These are phyloP conservation scores for Ramularia collo-cygni DNA, from an alignment of 2,329 filamentous ascomycete species.

Conservation along the genomic window DNA sequence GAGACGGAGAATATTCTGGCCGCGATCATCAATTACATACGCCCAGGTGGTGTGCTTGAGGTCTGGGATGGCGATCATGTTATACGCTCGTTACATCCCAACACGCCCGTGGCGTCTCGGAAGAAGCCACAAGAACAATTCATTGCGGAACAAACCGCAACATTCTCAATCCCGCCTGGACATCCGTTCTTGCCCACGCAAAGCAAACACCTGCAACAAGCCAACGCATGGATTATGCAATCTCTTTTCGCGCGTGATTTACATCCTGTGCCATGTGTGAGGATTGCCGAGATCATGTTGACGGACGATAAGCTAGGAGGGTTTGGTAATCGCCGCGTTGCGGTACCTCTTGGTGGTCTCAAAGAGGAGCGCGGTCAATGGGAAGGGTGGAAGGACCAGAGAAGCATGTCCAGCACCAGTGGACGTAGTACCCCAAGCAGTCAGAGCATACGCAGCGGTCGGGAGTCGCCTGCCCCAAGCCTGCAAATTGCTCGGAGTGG, in stretches of 20 bases:
- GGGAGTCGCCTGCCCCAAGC: neutral
- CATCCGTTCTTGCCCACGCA: conserved; percentile 74
- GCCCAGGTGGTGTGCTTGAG: conserved; percentile 72
- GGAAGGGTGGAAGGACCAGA: no score
- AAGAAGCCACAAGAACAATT: conserved; percentile 56
- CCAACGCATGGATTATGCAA: conserved; percentile 73
- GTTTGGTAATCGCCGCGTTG: conserved; percentile 67
- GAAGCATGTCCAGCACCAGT: conserved; percentile 59
- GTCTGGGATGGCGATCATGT: conserved; percentile 85
- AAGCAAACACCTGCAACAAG: conserved; percentile 75
- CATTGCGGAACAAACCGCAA: conserved; percentile 62
- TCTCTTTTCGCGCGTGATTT: conserved; percentile 67
- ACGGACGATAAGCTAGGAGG: conserved; percentile 72
- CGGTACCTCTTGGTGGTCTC: conserved; percentile 78
- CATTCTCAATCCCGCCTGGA: conserved; percentile 74
- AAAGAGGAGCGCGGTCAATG: conserved; percentile 54
- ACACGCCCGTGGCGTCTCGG: conserved; percentile 56
- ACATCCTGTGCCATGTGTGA: conserved; percentile 68
- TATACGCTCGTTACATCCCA: conserved; percentile 74
- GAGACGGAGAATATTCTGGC: conserved; percentile 54
- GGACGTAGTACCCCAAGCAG: conserved; percentile 41
- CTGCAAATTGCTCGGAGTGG: conserved; percentile 12
- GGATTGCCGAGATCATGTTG: conserved; percentile 68
- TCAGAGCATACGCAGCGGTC: neutral
- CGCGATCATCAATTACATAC: conserved; percentile 70